Conservation (phyloP, 2,329 filamentous ascomycete genomes). For the Hortaea sp. region DNA sequence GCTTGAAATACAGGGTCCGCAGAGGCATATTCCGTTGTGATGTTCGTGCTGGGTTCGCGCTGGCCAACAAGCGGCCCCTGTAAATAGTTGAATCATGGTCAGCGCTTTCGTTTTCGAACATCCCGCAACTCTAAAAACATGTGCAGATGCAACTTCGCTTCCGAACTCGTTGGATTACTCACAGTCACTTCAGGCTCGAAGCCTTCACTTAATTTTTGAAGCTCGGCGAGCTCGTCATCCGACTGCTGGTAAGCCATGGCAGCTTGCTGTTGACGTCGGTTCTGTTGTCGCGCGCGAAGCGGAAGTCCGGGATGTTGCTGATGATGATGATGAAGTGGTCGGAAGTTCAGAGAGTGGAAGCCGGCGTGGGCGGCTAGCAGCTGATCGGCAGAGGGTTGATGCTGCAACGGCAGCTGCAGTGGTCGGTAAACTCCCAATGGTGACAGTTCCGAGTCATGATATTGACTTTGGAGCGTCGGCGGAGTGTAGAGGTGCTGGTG, state of each 20-base stretch:
- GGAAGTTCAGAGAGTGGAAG: slow-evolving; percentile 15
- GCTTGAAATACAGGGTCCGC: slow-evolving; percentile 75
- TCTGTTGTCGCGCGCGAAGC: slow-evolving; percentile 15
- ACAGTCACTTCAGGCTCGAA: slow-evolving; percentile 50
- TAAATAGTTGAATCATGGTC: slow-evolving; percentile 11
- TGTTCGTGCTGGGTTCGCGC: slow-evolving; percentile 63
- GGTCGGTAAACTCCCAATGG: slow-evolving; percentile 27
- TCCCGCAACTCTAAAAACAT: slow-evolving; percentile 13
- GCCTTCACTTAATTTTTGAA: slow-evolving; percentile 52
- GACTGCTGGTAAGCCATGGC: slow-evolving; percentile 29
- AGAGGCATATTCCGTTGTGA: slow-evolving; percentile 78
- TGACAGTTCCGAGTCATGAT: slow-evolving; percentile 25
- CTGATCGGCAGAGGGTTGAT: slow-evolving; percentile 13
- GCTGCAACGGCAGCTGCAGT: slow-evolving; percentile 30
- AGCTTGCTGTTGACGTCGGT: slow-evolving; percentile 11
- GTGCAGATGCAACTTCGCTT: too few relatives aligned
- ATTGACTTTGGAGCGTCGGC: slow-evolving; percentile 10
- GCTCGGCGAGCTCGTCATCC: slow-evolving; percentile 48
- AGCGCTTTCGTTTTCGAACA: slow-evolving; percentile 13
- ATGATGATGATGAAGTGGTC: slow-evolving; percentile 8
- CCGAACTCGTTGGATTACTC: slow-evolving; percentile 19
- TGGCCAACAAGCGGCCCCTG: slow-evolving; percentile 78
- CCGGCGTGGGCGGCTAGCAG: slow-evolving; percentile 11
- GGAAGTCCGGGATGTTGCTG: slow-evolving; percentile 4
- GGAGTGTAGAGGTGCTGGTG: slow-evolving; percentile 8